Base-by-base conservation (phyloP, 2,329 filamentous ascomycete species). In the Fusarium gaditjirri region DNA sequence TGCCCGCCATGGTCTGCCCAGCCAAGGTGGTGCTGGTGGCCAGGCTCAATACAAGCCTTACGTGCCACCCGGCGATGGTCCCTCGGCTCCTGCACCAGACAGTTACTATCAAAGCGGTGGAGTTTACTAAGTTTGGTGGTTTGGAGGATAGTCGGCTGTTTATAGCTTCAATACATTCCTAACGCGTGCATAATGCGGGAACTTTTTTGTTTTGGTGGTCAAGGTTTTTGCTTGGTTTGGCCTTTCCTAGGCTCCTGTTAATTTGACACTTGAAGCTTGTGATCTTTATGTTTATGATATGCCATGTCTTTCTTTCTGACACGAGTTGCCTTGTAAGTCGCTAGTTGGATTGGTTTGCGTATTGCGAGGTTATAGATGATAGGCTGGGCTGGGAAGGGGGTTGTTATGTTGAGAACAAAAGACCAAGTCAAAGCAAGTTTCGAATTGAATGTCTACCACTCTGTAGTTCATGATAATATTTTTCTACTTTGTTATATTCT, bases 41-140 rank as follows among this genome's bases (percentile, higher is more conserved):
- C 82, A 84, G 74, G 83, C 83, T 42, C 88, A 89, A 77, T 91
- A 91, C 73, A 90, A 88, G 78, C 86, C 90, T 0, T 92, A 92
- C 65, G 84, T 86, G 6, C 88, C 88, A 7, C 86, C 83, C 3
- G 78, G 81, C 3, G 80, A 82, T 38, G 84, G 81, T 14, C 84
- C 85, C 4, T 87, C 84, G 65, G 86, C 85, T 8, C 86, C 87
- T 8, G 84, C 84, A 17, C 86, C 87, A 29, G 84, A 83, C 54
- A 88, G 89, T 76, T 90, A 88, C 75, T 90, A 90, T 75, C 82
- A 87, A 53, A 84, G 86, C 72, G 78, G 77, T 5, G 80, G 79
- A 12, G 80, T 79, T 42, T 83, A 81, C 49, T 80, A 73, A 60
- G 36, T 14, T 19, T 25, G 56, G n/a, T 42, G n/a, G 49, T 13